Percentiles rank a stretch among this genome's conserved stretches.
Conservation (phyloP, 208 protist species). For the Trypanosoma scelopori region DNA sequence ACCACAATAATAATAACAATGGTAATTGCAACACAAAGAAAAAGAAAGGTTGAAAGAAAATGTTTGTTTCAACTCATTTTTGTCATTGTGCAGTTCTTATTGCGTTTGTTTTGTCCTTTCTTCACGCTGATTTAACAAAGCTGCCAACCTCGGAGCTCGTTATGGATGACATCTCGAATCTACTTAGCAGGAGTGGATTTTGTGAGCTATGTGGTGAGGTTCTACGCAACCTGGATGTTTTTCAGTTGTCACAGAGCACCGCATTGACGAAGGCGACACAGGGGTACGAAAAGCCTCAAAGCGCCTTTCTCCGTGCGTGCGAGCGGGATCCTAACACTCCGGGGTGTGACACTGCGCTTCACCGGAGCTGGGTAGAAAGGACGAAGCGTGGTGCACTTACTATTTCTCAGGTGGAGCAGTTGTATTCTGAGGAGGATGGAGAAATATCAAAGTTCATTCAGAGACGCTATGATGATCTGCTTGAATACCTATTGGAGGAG, state of each 20-base stretch:
- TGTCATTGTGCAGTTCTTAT: not conserved
- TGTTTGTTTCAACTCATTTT: slow-evolving; percentile 1
- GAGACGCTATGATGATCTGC: not conserved
- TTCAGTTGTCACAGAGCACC: slow-evolving; percentile 1
- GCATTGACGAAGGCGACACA: slow-evolving; percentile 5
- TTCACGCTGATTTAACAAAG: not conserved
- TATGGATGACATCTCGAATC: not conserved
- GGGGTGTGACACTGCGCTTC: slow-evolving; percentile 16
- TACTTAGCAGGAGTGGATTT: slow-evolving; percentile 3
- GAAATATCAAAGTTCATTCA: not conserved
- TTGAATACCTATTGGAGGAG: slow-evolving; percentile 15
- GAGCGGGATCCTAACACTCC: slow-evolving; percentile 7
- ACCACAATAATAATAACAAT: no score
- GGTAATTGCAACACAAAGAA: no score
- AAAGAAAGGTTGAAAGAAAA: no score
- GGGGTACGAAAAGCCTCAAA: slow-evolving; percentile 17
- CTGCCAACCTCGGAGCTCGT: slow-evolving; percentile 3
- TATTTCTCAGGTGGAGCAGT: not conserved
- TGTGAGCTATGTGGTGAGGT: slow-evolving; percentile 17
- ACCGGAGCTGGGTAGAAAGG: slow-evolving; percentile 7
- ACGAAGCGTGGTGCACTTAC: not conserved
- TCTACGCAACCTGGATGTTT: slow-evolving; percentile 3
- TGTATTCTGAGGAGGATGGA: not conserved
- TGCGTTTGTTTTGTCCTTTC: not conserved
- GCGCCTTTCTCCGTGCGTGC: slow-evolving; percentile 15